A percentile compares a stretch with the other conserved stretches of the same genome.
Evolutionary conservation across 805 yeast species (phyloP).

Genomic region (Sungouiozyma intestinalis): DNA sequence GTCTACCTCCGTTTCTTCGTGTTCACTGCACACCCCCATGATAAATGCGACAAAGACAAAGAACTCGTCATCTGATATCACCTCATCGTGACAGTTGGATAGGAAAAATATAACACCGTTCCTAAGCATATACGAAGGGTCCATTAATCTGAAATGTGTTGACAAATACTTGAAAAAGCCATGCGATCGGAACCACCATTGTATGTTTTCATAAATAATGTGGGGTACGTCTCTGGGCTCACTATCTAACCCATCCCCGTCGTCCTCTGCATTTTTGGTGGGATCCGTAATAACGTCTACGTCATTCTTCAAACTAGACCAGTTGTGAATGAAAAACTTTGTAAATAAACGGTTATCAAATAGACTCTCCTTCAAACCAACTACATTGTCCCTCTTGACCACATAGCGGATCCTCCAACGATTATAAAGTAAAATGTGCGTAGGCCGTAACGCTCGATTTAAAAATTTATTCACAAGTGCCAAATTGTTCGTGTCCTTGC

Average conservation of each 20-base stretch:
- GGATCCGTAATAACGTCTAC: neutral
- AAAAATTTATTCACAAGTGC: conserved; percentile 12
- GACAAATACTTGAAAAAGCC: conserved; percentile 5
- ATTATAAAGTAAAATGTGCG: conserved; percentile 5
- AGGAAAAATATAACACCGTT: neutral
- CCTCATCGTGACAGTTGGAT: neutral
- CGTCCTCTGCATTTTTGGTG: neutral
- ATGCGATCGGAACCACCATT: conserved; percentile 8
- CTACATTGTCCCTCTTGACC: conserved; percentile 1
- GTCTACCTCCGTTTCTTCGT: neutral
- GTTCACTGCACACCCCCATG: neutral
- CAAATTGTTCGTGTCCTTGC: conserved; percentile 1
- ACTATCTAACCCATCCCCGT: conserved; percentile 1
- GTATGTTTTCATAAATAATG: conserved; percentile 10
- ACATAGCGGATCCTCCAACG: conserved; percentile 4
- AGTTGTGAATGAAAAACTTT: conserved; percentile 5
- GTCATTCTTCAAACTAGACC: neutral
- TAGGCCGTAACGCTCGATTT: conserved; percentile 10
- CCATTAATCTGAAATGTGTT: conserved; percentile 4
- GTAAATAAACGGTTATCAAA: conserved; percentile 5
- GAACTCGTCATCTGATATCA: neutral
- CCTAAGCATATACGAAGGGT: conserved; percentile 1
- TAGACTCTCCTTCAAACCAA: conserved; percentile 4
- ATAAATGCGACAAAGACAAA: neutral
- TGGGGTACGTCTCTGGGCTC: conserved; percentile 8